Percentiles rank a stretch among this genome's conserved stretches.
These are phyloP conservation scores for Pseudonitzschia multistriata DNA, from an alignment of 108 stramenopile species.

Conservation along the genomic window DNA sequence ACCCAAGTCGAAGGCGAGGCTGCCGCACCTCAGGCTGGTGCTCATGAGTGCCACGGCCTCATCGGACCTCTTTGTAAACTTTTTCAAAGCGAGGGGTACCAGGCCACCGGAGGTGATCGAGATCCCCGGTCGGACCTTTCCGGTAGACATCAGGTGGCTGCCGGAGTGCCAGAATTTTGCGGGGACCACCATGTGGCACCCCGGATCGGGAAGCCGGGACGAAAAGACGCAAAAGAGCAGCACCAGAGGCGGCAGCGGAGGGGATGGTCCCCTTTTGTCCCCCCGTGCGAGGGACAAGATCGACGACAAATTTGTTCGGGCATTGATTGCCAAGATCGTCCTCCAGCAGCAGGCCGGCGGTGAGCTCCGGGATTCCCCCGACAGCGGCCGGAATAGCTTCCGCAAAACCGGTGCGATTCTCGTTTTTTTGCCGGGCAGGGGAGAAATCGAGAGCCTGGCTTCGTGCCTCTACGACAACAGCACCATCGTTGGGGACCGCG, in stretches of 20 bases:
- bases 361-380: constrained; percentile 34
- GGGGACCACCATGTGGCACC: not conserved
- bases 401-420: constrained; percentile 77
- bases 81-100: constrained; percentile 74
- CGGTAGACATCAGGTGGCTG: constrained; percentile 51
- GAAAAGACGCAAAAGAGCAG: not conserved
- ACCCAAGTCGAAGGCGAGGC: constrained; percentile 74
- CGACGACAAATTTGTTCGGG: constrained; percentile 46
- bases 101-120: constrained; percentile 63
- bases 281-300: constrained; percentile 46
- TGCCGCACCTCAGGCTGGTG: constrained; percentile 89
- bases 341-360: constrained; percentile 32
- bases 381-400: constrained; percentile 4
- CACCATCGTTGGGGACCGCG: constrained; percentile 58
- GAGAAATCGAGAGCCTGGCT: constrained; percentile 64
- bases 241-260: constrained; percentile 8
- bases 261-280: constrained; percentile 21
- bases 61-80: constrained; percentile 96
- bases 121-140: constrained; percentile 62
- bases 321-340: constrained; percentile 40
- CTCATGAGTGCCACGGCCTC: constrained; percentile 97
- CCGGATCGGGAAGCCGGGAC: not conserved
- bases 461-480: constrained; percentile 31
- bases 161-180: constrained; percentile 48
- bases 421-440: constrained; percentile 87